Base-by-base conservation (phyloP, 306 rosid genomes). In the Sicyos baderoa region DNA sequence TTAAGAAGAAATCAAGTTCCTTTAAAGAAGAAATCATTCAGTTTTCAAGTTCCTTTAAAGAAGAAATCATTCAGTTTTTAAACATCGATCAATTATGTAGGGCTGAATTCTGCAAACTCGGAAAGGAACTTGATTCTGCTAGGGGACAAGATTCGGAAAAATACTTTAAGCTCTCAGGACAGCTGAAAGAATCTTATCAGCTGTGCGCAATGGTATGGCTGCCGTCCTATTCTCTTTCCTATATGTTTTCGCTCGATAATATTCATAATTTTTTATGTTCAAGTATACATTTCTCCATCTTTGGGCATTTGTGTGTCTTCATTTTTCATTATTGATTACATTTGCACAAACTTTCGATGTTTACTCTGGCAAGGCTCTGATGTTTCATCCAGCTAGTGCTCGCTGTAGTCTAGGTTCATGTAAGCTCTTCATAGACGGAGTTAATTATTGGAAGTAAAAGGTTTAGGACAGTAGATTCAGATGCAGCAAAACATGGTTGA, bases 121-220 rank as follows among this genome's bases (percentile, higher is more conserved):
- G 88, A 69, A 73, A 75, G 68, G 96, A 85, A 67, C 85, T 93
- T 17, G 83, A 84, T 12, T 29, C 57, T 68, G 84, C 94, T 60
- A 77, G 78, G 74, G 88, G 82, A 74, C 85, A 79, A 77, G 84
- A 87, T 76, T 66, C 72, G 76, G 91, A 82, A 56, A 85, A 82
- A 77, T 88, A 88, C 75, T 70, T 73, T 60, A 79, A 72, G 62
- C 57, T 85, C 76, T 8, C 72, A 75, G 87, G 35, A 75, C 95
- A 86, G 78, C 72, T 94, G 68, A 88, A 60, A 84, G 95, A 90
- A 47, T 85, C 95, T 51, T 90, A 85, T 80, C 84, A 68, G 32
- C 85, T 66, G 40, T 86, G 96, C 74, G 93, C 84, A 79, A 50
- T 29, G 75, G 99, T 90, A 84, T 76, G 85, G 57, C 68, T 19